These are phyloP conservation scores for Amanita exitialis DNA, from an alignment of 768 basidiomycete species.

Conservation along the genomic window DNA sequence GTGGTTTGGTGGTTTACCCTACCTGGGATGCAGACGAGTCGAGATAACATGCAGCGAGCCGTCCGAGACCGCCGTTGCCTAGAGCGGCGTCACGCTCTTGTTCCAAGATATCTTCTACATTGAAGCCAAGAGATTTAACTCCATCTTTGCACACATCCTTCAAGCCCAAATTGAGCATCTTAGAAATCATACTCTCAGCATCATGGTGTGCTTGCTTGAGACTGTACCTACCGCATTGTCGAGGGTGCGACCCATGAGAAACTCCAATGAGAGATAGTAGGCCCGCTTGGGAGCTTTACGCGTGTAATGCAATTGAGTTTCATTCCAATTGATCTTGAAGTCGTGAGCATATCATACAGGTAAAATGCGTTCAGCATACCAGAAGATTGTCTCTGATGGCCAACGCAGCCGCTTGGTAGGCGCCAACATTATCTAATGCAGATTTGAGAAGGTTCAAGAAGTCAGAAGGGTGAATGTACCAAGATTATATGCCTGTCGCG, in stretches of 20 bases:
- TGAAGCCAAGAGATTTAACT: constrained; percentile 76
- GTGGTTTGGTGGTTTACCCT: constrained; percentile 47
- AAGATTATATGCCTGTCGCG: constrained; percentile 85
- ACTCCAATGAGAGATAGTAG: constrained; percentile 95
- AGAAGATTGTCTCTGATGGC: constrained; percentile 84
- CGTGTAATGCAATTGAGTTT: constrained; percentile 66
- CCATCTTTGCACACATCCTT: constrained; percentile 66
- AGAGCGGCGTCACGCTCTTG: constrained; percentile 90
- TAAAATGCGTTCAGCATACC: constrained; percentile 27
- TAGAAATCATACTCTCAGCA: constrained; percentile 15
- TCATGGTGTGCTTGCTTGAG: constrained; percentile 6
- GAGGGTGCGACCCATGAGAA: constrained; percentile 75
- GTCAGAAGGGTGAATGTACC: constrained; percentile 22
- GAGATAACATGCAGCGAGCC: constrained; percentile 94
- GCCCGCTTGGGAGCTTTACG: constrained; percentile 82
- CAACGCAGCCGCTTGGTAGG: constrained; percentile 87
- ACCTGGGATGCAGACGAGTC: constrained; percentile 87
- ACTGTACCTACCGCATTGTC: constrained; percentile 44
- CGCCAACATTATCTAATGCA: constrained; percentile 60
- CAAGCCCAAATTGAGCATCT: constrained; percentile 82
- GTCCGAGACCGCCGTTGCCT: constrained; percentile 92
- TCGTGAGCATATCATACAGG: constrained; percentile 2
- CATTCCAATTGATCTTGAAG: constrained; percentile 72
- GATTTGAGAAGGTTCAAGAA: constrained; percentile 1
- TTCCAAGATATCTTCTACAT: constrained; percentile 77